These are phyloP conservation scores for Kingdonia uniflora DNA, from an alignment of 164 flowering plant species.

Conservation along the genomic window DNA sequence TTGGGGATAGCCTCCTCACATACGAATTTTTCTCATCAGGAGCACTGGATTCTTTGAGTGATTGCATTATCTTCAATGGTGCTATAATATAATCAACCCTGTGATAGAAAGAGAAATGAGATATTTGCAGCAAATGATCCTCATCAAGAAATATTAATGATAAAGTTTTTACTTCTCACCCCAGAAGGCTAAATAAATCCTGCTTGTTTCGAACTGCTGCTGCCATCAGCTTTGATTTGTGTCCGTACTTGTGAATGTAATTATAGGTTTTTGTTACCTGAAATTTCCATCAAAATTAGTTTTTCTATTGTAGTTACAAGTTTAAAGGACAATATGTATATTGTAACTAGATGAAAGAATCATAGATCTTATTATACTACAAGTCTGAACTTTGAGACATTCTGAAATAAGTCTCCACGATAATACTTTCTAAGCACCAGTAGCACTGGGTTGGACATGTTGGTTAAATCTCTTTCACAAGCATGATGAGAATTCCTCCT, in stretches of 20 bases:
- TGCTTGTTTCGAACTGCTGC: constrained; percentile 98
- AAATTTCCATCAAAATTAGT: background rate
- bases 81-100: constrained; percentile 94
- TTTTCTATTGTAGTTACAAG: too few relatives aligned
- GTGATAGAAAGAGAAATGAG: constrained; percentile 12
- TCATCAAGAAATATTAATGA: background rate
- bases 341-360: too few relatives aligned
- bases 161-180: constrained; percentile 30
- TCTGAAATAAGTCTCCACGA: too few relatives aligned
- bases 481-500: too few relatives aligned
- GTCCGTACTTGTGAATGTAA: constrained; percentile 89
- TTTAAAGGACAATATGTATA: too few relatives aligned
- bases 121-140: background rate
- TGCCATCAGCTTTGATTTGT: constrained; percentile 92
- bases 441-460: too few relatives aligned
- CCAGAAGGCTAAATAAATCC: constrained; percentile 81
- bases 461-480: too few relatives aligned
- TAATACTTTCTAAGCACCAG: too few relatives aligned
- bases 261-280: constrained; percentile 90
- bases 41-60: constrained; percentile 71
- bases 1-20: constrained; percentile 62
- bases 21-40: constrained; percentile 87
- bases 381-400: too few relatives aligned
- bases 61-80: constrained; percentile 85
- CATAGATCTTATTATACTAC: too few relatives aligned